Base-by-base conservation (phyloP, 768 basidiomycete species). In the Astraeus odoratus region DNA sequence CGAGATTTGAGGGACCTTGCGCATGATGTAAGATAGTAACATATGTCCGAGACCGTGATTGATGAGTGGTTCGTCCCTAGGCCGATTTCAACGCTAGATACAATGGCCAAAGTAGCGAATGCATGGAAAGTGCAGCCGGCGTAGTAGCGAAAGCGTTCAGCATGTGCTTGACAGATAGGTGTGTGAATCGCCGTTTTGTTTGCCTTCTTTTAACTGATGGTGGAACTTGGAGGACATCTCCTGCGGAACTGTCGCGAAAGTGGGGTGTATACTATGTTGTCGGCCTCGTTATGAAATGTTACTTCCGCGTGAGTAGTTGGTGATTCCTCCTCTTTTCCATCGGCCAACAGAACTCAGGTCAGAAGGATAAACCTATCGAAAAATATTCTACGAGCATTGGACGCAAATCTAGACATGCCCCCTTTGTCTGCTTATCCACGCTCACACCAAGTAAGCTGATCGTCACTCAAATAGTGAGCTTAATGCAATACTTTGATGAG, bases 241-340 rank as follows among this genome's bases (percentile, higher is more conserved):
- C 82, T 15, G 66, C 80, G 39, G 72, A 78, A 23, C 76, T 87
- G 63, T 84, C 86, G 30, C 70, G 91, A 55, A 88, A 88, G 69
- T 86, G 92, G 91, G 83, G 92, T 1, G 77, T 93, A 2, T 98
- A 98, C 67, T 89, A 92, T 56, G 79, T 96, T 12, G 93, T 94
- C 1, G 86, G 85, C 13, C 70, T 95, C 40, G 83, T 93, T 44
- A 68, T 99, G 63, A 98, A 98, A 64, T 86, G 81, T 39, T 98
- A 98, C 68, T 97, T 98, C 74, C 81, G 83, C 54, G 94, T 81
- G 65, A 62, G 84, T 72, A 23, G 26, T 31, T 37, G 40, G 9
- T 25, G 40, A 3, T 10, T 15, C n/a, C 38, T 25, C 12, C 12
- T 43, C 42, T 20, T 30, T 10, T 29, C 43, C 42, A 33, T 46